phyloP scores from a whole-genome alignment of 768 basidiomycete species.

The Mycena rosella region DNA sequence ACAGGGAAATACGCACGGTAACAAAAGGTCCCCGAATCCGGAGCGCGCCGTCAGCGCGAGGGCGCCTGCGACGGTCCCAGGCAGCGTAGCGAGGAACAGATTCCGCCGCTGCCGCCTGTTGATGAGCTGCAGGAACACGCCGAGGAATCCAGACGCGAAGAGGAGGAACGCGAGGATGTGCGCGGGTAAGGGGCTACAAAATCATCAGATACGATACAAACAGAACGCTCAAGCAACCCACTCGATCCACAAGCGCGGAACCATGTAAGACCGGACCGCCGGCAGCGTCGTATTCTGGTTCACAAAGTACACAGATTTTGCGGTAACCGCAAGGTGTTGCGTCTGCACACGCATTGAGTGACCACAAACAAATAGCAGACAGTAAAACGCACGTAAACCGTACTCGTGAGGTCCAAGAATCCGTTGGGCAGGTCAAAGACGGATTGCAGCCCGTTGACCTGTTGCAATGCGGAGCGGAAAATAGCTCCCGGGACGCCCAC shows the following conservation, averaged over 20 bases:
- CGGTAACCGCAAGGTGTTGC: slow-evolving; percentile 68
- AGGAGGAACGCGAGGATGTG: slow-evolving; percentile 64
- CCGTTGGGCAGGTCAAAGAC: slow-evolving; percentile 63
- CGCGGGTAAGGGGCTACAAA: slow-evolving; percentile 62
- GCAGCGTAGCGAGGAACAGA: slow-evolving; percentile 65
- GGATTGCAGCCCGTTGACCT: slow-evolving; percentile 54
- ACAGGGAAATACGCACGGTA: slow-evolving; percentile 48
- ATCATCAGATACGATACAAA: neutral
- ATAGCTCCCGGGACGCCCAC: slow-evolving; percentile 74
- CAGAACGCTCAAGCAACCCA: slow-evolving; percentile 48
- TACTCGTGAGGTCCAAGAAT: slow-evolving; percentile 64
- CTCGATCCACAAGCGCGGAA: slow-evolving; percentile 71
- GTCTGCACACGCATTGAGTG: slow-evolving; percentile 52
- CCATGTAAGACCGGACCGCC: slow-evolving; percentile 55
- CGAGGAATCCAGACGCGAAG: slow-evolving; percentile 61
- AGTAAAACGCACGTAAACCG: slow-evolving; percentile 62
- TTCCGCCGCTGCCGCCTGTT: slow-evolving; percentile 61
- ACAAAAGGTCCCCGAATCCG: slow-evolving; percentile 71
- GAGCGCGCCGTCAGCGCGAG: slow-evolving; percentile 70
- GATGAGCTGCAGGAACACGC: slow-evolving; percentile 60
- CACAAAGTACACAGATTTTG: slow-evolving; percentile 72
- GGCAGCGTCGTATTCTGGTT: slow-evolving; percentile 50
- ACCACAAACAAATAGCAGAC: neutral
- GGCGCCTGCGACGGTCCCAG: slow-evolving; percentile 71
- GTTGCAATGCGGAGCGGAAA: slow-evolving; percentile 62